Conservation (phyloP, 2,329 filamentous ascomycete genomes). For the Neonectria hederae region DNA sequence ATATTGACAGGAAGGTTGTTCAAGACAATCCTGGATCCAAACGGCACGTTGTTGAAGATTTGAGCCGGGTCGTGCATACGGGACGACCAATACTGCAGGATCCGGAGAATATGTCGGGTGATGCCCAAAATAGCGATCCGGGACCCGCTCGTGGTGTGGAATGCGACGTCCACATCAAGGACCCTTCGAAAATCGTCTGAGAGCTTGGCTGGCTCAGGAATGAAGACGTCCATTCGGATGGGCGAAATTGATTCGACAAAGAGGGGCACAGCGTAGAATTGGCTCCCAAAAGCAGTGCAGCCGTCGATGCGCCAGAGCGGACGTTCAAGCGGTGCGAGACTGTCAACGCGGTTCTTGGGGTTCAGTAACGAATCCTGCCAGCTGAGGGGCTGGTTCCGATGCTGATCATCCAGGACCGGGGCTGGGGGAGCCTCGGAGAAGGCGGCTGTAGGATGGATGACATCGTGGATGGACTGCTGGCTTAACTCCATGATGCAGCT, state of each 20-base stretch:
- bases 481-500: constrained; percentile 61
- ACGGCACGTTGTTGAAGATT: constrained; percentile 60
- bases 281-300: constrained; percentile 64
- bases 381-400: constrained; percentile 4
- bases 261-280: constrained; percentile 65
- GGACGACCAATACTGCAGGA: constrained; percentile 62
- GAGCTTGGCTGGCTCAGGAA: constrained; percentile 59
- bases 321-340: constrained; percentile 54
- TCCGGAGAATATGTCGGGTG: constrained; percentile 62
- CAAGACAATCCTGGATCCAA: constrained; percentile 67
- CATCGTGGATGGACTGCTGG: constrained; percentile 61
- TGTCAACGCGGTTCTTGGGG: constrained; percentile 69
- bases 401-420: background rate
- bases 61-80: constrained; percentile 41
- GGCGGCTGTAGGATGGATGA: constrained; percentile 67
- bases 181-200: constrained; percentile 53
- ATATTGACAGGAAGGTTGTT: constrained; percentile 60
- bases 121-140: constrained; percentile 62
- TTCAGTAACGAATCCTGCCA: constrained; percentile 65
- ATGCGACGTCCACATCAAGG: constrained; percentile 60
- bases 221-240: constrained; percentile 67
- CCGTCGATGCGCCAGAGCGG: constrained; percentile 69
- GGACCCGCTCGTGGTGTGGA: constrained; percentile 62
- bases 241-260: constrained; percentile 59
- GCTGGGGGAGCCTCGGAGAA: constrained; percentile 45